These are phyloP conservation scores for Neonectria magnoliae DNA, from an alignment of 2,329 filamentous ascomycete species.

Conservation along the genomic window DNA sequence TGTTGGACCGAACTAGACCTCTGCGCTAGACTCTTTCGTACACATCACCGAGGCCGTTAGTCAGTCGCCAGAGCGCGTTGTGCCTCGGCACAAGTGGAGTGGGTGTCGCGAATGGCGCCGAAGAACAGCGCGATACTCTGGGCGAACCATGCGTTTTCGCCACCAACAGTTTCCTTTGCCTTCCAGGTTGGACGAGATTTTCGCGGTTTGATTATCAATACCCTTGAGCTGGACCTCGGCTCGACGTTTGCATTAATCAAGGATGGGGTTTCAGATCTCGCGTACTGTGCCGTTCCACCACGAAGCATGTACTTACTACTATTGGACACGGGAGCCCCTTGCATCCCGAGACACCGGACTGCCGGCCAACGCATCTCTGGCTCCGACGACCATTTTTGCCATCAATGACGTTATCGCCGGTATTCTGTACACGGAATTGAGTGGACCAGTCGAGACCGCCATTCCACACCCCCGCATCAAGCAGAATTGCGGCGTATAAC, in stretches of 20 bases:
- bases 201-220: background rate
- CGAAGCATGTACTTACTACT: too few relatives aligned
- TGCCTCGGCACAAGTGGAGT: constrained; percentile 19
- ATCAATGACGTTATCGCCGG: constrained; percentile 10
- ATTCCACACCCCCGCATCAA: background rate
- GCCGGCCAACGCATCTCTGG: background rate
- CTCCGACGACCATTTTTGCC: background rate
- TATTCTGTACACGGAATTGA: background rate
- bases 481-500: background rate
- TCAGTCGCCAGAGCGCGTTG: background rate
- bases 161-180: background rate
- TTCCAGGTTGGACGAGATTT: background rate
- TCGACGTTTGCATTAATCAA: background rate
- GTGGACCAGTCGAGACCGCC: background rate
- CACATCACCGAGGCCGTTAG: background rate
- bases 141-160: background rate
- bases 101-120: background rate
- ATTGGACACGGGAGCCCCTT: too few relatives aligned
- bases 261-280: background rate
- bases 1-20: background rate
- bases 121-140: background rate
- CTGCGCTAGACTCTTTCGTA: background rate
- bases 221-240: background rate
- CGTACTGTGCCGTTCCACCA: background rate
- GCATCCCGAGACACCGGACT: background rate